Percentiles rank a stretch among this genome's conserved stretches.
phyloP scores from a whole-genome alignment of 495 filamentous ascomycete genomes.

The Thermochaetoides thermophila region DNA sequence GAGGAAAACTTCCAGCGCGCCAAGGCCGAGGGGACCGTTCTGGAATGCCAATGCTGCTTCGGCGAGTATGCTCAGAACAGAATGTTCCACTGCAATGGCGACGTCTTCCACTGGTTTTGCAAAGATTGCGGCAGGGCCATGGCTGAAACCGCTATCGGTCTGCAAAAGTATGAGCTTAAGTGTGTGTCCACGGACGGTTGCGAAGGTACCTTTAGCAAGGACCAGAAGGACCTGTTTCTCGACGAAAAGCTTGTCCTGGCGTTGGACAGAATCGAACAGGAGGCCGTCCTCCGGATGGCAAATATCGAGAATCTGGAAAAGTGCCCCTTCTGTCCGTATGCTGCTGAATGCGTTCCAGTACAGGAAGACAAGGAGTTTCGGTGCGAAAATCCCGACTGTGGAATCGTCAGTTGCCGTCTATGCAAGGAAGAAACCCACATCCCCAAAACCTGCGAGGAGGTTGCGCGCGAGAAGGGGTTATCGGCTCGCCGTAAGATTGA shows the following conservation, averaged over 20 bases:
- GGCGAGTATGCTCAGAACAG: slow-evolving; percentile 47
- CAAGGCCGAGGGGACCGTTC: slow-evolving; percentile 32
- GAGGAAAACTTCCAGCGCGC: slow-evolving; percentile 25
- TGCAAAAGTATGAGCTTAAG: slow-evolving; percentile 41
- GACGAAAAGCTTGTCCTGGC: slow-evolving; percentile 38
- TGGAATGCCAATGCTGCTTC: slow-evolving; percentile 61
- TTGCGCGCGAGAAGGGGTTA: slow-evolving; percentile 39
- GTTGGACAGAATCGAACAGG: slow-evolving; percentile 54
- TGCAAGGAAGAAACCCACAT: slow-evolving; percentile 62
- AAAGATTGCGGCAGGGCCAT: slow-evolving; percentile 44
- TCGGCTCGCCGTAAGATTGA: slow-evolving; percentile 54
- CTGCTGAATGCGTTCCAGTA: slow-evolving; percentile 50
- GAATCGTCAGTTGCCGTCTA: slow-evolving; percentile 53
- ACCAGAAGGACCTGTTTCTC: slow-evolving; percentile 41
- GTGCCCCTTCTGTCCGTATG: slow-evolving; percentile 77
- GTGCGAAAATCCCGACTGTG: slow-evolving; percentile 53
- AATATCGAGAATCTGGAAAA: slow-evolving; percentile 48
- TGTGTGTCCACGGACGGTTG: slow-evolving; percentile 40
- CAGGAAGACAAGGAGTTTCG: slow-evolving; percentile 62
- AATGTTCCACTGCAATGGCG: slow-evolving; percentile 50
- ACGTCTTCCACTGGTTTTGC: slow-evolving; percentile 46
- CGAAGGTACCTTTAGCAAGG: slow-evolving; percentile 23
- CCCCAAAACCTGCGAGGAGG: slow-evolving; percentile 58
- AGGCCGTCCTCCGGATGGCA: slow-evolving; percentile 48
- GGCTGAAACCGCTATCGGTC: slow-evolving; percentile 53